Evolutionary conservation across 73 alveolate genomes (phyloP).

Genomic region (Effrenium voratum): DNA sequence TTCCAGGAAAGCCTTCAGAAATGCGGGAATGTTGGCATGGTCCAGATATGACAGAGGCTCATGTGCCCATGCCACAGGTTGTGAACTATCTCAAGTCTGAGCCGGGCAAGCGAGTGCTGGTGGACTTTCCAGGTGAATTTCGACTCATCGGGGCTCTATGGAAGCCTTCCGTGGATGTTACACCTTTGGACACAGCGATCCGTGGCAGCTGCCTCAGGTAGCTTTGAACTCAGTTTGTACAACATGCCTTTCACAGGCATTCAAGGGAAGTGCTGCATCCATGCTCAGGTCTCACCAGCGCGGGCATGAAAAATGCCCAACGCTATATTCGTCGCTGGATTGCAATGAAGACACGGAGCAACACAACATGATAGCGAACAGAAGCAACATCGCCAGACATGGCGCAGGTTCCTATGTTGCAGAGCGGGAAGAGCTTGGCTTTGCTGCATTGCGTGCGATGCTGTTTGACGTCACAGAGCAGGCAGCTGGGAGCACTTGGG

Average conservation of each 20-base stretch:
- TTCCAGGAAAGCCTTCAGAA: background rate
- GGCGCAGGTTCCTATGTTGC: conserved; percentile 64
- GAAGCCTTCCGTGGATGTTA: conserved; percentile 76
- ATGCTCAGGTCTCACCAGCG: conserved; percentile 53
- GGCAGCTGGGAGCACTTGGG: background rate
- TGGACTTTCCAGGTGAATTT: conserved; percentile 83
- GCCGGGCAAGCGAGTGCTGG: conserved; percentile 45
- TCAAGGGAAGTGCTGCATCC: background rate
- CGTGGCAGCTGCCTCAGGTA: conserved; percentile 35
- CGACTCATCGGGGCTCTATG: conserved; percentile 72
- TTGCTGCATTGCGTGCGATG: conserved; percentile 74
- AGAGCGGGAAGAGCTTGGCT: conserved; percentile 78
- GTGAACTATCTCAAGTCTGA: conserved; percentile 82
- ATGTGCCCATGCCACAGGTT: background rate
- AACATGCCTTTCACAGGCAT: background rate
- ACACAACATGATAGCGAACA: background rate
- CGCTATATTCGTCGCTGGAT: conserved; percentile 60
- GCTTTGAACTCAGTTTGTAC: background rate
- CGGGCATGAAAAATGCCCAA: conserved; percentile 74
- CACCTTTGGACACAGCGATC: conserved; percentile 81
- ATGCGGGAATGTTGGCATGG: background rate
- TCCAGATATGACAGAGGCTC: background rate
- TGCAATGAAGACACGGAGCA: no score
- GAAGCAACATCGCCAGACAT: no score
- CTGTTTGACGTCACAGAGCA: conserved; percentile 65